Evolutionary conservation across 73 alveolate species (phyloP).

Genomic region (Paramecium caudatum): DNA sequence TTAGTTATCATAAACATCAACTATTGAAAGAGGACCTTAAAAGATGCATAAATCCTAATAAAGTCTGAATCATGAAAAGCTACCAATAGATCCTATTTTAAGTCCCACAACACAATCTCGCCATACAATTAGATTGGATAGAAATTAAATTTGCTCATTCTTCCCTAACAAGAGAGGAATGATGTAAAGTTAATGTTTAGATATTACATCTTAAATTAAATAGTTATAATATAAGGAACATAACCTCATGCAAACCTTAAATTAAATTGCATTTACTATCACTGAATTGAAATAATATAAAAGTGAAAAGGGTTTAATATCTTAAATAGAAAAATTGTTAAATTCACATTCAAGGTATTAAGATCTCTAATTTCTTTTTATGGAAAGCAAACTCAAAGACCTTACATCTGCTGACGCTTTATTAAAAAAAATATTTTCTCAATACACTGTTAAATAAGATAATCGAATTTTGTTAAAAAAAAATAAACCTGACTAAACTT

Average conservation of each 20-base stretch:
- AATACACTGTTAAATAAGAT: neutral
- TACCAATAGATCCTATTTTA: neutral
- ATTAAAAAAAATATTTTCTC: neutral
- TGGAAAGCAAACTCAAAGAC: neutral
- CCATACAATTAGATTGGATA: neutral
- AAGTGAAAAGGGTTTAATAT: slow-evolving; percentile 23
- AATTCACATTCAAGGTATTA: neutral
- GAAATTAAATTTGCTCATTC: neutral
- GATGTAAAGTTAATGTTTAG: slow-evolving; percentile 13
- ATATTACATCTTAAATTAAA: neutral
- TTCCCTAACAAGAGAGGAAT: slow-evolving; percentile 4
- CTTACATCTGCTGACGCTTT: neutral
- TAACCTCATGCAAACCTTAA: neutral
- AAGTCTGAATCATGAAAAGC: neutral
- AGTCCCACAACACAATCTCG: neutral
- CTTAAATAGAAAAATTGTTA: neutral
- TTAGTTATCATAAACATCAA: neutral
- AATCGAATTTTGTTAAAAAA: neutral
- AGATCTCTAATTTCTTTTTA: slow-evolving; percentile 9
- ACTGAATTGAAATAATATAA: slow-evolving; percentile 16
- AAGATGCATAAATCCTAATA: neutral
- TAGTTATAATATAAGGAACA: neutral
- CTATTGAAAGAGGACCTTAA: too few species aligned
- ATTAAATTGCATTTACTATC: slow-evolving; percentile 1
- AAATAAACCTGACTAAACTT: neutral